Conservation (phyloP, 768 basidiomycete species). For the Saitozyma sp. region DNA sequence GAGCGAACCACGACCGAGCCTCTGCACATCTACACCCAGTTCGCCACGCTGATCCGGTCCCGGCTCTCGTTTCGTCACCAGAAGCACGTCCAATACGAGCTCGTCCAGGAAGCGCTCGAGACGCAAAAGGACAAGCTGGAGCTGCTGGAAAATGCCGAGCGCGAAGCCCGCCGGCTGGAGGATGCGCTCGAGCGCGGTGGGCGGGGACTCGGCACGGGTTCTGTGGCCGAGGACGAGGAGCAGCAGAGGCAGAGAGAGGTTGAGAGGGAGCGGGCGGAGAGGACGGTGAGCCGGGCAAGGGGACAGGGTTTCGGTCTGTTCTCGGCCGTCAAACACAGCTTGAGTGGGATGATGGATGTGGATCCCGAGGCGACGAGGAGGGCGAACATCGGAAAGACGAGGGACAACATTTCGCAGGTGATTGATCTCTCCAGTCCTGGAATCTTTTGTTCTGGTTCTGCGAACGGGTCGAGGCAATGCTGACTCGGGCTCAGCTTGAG, state of each 20-base stretch:
- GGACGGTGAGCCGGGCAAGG: slow-evolving; percentile 12
- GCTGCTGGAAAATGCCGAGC: slow-evolving; percentile 88
- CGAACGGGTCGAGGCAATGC: neutral
- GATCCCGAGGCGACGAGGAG: slow-evolving; percentile 95
- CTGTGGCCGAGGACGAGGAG: slow-evolving; percentile 24
- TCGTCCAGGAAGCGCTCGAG: slow-evolving; percentile 88
- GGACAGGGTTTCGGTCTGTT: slow-evolving; percentile 68
- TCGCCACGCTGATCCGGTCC: slow-evolving; percentile 90
- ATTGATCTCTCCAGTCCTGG: slow-evolving; percentile 19
- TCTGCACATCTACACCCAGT: slow-evolving; percentile 91
- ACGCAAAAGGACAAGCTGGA: slow-evolving; percentile 78
- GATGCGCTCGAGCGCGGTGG: slow-evolving; percentile 69
- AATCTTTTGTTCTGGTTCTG: slow-evolving; percentile 1
- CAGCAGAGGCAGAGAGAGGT: slow-evolving; percentile 19
- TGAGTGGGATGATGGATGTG: slow-evolving; percentile 98
- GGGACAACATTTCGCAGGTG: slow-evolving; percentile 93
- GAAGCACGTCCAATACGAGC: slow-evolving; percentile 96
- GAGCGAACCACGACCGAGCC: slow-evolving; percentile 96
- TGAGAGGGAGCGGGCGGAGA: slow-evolving; percentile 18
- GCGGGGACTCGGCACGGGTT: slow-evolving; percentile 37
- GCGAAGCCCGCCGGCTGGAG: slow-evolving; percentile 83
- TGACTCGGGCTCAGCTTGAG: slow-evolving; percentile 66
- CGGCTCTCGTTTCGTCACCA: slow-evolving; percentile 92
- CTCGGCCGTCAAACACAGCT: slow-evolving; percentile 86
- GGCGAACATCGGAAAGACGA: slow-evolving; percentile 88